These are phyloP conservation scores for Clitoria ternatea DNA, from an alignment of 306 rosid species.

Conservation along the genomic window DNA sequence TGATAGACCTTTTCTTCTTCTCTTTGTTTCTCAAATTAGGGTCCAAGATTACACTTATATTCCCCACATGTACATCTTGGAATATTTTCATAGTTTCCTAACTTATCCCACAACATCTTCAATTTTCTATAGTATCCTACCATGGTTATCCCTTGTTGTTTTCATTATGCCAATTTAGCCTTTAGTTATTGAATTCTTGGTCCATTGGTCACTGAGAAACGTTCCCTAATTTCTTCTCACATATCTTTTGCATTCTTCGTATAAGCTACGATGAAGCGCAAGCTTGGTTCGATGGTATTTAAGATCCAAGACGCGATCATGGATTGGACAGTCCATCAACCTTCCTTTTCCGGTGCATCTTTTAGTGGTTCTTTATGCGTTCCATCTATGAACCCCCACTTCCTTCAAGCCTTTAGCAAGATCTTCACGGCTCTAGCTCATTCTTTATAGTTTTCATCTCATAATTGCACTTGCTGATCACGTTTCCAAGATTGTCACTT, in stretches of 20 bases:
- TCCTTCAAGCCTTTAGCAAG: conserved; percentile 42
- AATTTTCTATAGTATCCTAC: too few relatives aligned
- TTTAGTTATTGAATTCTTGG: background rate
- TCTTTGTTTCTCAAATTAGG: too few relatives aligned
- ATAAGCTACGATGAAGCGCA: background rate
- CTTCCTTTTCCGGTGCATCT: background rate
- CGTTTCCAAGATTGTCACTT: too few relatives aligned
- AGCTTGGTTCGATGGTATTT: background rate
- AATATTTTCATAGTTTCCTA: too few relatives aligned
- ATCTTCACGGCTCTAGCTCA: background rate
- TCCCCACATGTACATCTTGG: too few relatives aligned
- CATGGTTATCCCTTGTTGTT: too few relatives aligned
- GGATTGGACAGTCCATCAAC: background rate
- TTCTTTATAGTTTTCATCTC: too few relatives aligned
- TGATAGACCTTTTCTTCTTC: too few relatives aligned
- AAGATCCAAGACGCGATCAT: background rate
- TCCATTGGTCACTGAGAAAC: background rate
- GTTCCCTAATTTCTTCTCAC: background rate
- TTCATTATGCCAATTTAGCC: too few relatives aligned
- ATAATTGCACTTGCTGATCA: too few relatives aligned
- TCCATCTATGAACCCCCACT: background rate
- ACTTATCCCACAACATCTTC: too few relatives aligned
- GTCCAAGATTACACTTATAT: too few relatives aligned
- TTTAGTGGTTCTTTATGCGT: background rate
- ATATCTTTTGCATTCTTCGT: background rate